A percentile compares a stretch with the other conserved stretches of the same genome.
Conservation (phyloP, 345 rosid genomes). For the Laguncularia racemosa region DNA sequence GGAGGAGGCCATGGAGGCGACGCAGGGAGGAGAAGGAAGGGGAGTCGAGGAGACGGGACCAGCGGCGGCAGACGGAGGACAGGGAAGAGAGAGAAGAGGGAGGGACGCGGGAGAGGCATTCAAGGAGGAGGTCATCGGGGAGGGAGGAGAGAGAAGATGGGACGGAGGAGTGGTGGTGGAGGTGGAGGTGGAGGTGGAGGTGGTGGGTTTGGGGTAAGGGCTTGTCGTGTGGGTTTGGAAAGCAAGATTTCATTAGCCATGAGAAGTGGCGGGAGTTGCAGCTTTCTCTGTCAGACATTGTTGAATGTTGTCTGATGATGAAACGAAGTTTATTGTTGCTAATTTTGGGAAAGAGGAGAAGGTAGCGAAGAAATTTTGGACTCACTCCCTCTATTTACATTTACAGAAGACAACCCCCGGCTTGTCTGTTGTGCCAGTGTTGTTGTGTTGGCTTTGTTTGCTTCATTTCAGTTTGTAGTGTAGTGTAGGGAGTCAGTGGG, state of each 20-base stretch:
- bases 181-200: constrained; percentile 11
- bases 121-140: constrained; percentile 74
- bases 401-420: too few relatives aligned
- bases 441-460: too few relatives aligned
- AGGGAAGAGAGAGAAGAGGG: constrained; percentile 55
- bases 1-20: constrained; percentile 43
- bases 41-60: constrained; percentile 67
- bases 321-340: background rate
- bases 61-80: constrained; percentile 72
- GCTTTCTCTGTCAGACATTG: constrained; percentile 47
- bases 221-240: constrained; percentile 41
- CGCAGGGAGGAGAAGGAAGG: constrained; percentile 59
- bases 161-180: background rate
- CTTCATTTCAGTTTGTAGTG: too few relatives aligned
- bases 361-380: too few relatives aligned
- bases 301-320: background rate
- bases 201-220: constrained; percentile 20
- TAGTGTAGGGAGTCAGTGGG: too few relatives aligned
- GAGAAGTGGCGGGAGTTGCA: constrained; percentile 91
- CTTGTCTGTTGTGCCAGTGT: too few relatives aligned
- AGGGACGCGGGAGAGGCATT: constrained; percentile 69
- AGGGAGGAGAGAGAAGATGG: constrained; percentile 41
- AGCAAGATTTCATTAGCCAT: constrained; percentile 86
- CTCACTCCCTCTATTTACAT: too few relatives aligned
- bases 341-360: too few relatives aligned